phyloP scores from a whole-genome alignment of 768 basidiomycete species.

The Lentinus tigrinus region DNA sequence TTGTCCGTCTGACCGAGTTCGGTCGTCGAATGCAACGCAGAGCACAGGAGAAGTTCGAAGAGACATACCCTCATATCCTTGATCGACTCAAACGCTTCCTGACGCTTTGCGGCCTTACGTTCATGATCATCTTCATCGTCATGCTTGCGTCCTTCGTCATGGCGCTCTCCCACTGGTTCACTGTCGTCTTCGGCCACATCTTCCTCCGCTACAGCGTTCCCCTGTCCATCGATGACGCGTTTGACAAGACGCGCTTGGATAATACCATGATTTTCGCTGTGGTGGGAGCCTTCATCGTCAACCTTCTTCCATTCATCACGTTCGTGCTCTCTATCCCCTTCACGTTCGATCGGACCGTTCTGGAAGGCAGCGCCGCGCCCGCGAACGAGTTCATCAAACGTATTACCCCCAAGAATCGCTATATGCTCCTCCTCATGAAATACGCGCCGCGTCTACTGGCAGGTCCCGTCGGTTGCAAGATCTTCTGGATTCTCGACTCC shows the following conservation, averaged over 20 bases:
- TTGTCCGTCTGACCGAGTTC: not conserved
- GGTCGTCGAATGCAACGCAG: not conserved
- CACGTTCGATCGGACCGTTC: constrained; percentile 9
- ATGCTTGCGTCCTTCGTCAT: constrained; percentile 4
- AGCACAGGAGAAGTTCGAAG: not conserved
- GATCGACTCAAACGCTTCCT: not conserved
- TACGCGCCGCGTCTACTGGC: constrained; percentile 5
- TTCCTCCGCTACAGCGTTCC: constrained; percentile 6
- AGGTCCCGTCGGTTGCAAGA: constrained; percentile 3
- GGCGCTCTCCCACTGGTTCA: constrained; percentile 8
- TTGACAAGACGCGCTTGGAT: not conserved
- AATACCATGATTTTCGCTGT: constrained; percentile 10
- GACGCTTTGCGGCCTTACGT: not conserved
- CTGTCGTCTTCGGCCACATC: constrained; percentile 8
- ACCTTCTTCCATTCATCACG: constrained; percentile 6
- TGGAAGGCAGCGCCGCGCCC: constrained; percentile 2
- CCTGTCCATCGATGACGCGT: not conserved
- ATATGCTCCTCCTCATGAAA: not conserved
- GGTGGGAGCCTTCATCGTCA: constrained; percentile 8
- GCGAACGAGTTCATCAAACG: constrained; percentile 12
- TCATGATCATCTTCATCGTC: constrained; percentile 12
- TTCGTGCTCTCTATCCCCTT: constrained; percentile 10
- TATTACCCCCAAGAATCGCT: constrained; percentile 7
- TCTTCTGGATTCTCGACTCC: not conserved
- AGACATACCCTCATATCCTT: not conserved